These are phyloP conservation scores for Parastagonospora avenae DNA, from an alignment of 2,329 filamentous ascomycete species.

Conservation along the genomic window DNA sequence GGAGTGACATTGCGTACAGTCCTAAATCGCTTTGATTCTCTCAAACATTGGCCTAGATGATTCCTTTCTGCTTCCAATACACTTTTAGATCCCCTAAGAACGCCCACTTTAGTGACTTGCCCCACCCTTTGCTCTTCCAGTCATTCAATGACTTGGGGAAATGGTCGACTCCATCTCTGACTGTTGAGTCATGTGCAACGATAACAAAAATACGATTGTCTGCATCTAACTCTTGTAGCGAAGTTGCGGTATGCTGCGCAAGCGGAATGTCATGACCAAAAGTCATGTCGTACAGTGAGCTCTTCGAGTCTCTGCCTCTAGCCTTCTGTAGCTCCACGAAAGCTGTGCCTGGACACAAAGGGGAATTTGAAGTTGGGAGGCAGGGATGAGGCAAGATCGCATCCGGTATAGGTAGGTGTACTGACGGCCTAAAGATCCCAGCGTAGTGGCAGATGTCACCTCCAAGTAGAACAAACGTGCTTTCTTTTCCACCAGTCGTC, in stretches of 20 bases:
- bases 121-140: constrained; percentile 33
- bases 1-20: not conserved
- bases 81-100: constrained; percentile 30
- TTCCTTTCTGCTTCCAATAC: constrained; percentile 19
- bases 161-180: constrained; percentile 28
- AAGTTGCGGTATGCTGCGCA: constrained; percentile 23
- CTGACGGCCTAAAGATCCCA: constrained; percentile 32
- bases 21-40: not conserved
- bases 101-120: constrained; percentile 26
- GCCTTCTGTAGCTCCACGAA: constrained; percentile 23
- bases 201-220: constrained; percentile 31
- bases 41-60: not conserved
- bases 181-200: constrained; percentile 34
- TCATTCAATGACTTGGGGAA: constrained; percentile 30
- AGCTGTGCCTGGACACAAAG: constrained; percentile 22
- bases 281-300: constrained; percentile 21
- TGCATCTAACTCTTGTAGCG: constrained; percentile 29
- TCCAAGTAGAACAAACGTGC: constrained; percentile 34
- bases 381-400: constrained; percentile 24
- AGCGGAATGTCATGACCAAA: constrained; percentile 23
- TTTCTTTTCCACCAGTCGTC: constrained; percentile 26
- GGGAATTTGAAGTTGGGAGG: constrained; percentile 3
- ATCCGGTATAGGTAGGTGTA: constrained; percentile 23
- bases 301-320: constrained; percentile 9
- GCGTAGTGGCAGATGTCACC: constrained; percentile 34